Conservation (phyloP, 306 rosid genomes). For the Pterocarpus macrocarpus region DNA sequence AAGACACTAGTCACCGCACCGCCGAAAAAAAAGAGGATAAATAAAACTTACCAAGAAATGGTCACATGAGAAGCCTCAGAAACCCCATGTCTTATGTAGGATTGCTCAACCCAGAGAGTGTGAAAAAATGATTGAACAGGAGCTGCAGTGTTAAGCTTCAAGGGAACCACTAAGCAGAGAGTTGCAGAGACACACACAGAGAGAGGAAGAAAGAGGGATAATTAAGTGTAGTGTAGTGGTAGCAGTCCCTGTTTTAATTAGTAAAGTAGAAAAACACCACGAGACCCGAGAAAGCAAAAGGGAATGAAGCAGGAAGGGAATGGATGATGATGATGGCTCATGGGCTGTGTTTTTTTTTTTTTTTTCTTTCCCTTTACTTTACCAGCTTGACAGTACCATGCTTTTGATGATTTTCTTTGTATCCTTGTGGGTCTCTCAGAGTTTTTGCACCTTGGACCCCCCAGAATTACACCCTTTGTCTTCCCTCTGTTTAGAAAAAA, state of each 20-base stretch:
- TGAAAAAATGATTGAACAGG: slow-evolving; percentile 61
- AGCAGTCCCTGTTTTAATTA: slow-evolving; percentile 44
- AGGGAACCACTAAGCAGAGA: slow-evolving; percentile 74
- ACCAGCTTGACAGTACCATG: slow-evolving; percentile 52
- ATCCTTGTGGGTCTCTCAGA: slow-evolving; percentile 63
- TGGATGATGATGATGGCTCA: slow-evolving; percentile 53
- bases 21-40: slow-evolving; percentile 30
- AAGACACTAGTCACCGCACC: too few species aligned
- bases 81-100: slow-evolving; percentile 51
- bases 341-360: slow-evolving; percentile 40
- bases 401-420: slow-evolving; percentile 52
- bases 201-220: slow-evolving; percentile 53
- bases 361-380: slow-evolving; percentile 42
- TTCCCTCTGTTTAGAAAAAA: slow-evolving; percentile 21
- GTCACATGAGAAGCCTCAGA: slow-evolving; percentile 43
- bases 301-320: not conserved
- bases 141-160: slow-evolving; percentile 68
- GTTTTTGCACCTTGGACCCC: slow-evolving; percentile 46
- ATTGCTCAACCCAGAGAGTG: slow-evolving; percentile 39
- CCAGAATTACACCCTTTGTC: slow-evolving; percentile 33
- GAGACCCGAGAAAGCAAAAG: slow-evolving; percentile 47
- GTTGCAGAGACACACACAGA: slow-evolving; percentile 45
- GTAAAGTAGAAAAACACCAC: slow-evolving; percentile 52
- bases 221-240: slow-evolving; percentile 26
- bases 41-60: slow-evolving; percentile 52